Conservation (phyloP, 306 rosid species). For the Ammopiptanthus mongolicus region DNA sequence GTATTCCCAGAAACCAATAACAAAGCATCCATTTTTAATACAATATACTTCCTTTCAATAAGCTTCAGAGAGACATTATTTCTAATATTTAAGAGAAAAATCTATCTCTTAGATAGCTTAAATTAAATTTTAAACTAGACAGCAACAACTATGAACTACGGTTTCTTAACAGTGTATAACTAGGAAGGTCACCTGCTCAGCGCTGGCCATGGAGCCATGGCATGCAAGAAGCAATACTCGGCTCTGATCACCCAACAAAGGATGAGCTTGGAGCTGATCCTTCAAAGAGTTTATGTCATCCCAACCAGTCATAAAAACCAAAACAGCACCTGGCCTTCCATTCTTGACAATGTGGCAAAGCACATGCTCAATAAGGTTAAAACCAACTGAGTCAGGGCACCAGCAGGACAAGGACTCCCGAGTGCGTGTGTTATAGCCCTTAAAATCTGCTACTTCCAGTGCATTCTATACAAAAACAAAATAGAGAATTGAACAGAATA, state of each 20-base stretch:
- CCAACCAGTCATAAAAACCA: slow-evolving; percentile 99
- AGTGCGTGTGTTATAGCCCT: slow-evolving; percentile 58
- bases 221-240: slow-evolving; percentile 72
- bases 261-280: slow-evolving; percentile 81
- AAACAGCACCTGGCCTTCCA: slow-evolving; percentile 77
- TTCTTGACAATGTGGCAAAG: slow-evolving; percentile 77
- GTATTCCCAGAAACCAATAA: not conserved
- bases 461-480: slow-evolving; percentile 57
- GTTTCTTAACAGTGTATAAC: slow-evolving; percentile 16
- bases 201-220: slow-evolving; percentile 96
- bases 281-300: slow-evolving; percentile 89
- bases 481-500: slow-evolving; percentile 18
- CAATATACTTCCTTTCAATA: not conserved
- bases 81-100: not conserved
- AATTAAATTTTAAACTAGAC: slow-evolving; percentile 16
- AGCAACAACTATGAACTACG: not conserved
- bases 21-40: not conserved
- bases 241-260: slow-evolving; percentile 69
- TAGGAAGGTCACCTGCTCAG: slow-evolving; percentile 74
- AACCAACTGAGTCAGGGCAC: slow-evolving; percentile 87
- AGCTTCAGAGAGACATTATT: not conserved
- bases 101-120: not conserved
- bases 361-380: slow-evolving; percentile 77
- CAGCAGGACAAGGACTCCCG: slow-evolving; percentile 76
- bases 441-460: slow-evolving; percentile 59